A percentile compares a stretch with the other conserved stretches of the same genome.
Evolutionary conservation across 2,329 filamentous ascomycete species (phyloP).

Genomic region (Ascochyta koolunga): DNA sequence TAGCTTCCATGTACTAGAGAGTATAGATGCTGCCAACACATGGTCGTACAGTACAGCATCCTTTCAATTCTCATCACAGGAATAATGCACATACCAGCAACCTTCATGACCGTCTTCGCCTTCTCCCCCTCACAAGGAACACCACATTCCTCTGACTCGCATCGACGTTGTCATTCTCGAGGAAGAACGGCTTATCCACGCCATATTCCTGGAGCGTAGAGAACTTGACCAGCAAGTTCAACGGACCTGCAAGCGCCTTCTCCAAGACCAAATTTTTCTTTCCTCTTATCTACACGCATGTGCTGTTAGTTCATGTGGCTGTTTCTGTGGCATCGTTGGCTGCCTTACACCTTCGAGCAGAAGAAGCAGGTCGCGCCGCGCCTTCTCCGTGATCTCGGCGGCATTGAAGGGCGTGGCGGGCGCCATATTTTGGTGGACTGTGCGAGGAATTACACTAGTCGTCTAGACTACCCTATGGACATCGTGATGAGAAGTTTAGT

Average conservation of each 20-base stretch:
- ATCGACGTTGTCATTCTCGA: slow-evolving; percentile 95
- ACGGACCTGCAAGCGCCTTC: slow-evolving; percentile 83
- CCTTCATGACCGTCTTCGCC: slow-evolving; percentile 78
- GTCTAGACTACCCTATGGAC: not conserved
- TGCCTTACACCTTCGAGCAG: slow-evolving; percentile 92
- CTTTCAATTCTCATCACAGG: slow-evolving; percentile 1
- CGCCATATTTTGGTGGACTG: slow-evolving; percentile 59
- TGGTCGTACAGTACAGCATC: not conserved
- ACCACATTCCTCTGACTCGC: slow-evolving; percentile 93
- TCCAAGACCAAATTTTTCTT: slow-evolving; percentile 99
- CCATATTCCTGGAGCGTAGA: slow-evolving; percentile 96
- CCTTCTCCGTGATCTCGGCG: slow-evolving; percentile 78
- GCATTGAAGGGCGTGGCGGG: slow-evolving; percentile 73
- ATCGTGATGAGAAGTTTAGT: slow-evolving; percentile 2
- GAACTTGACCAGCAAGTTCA: slow-evolving; percentile 93
- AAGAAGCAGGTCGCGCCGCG: slow-evolving; percentile 85
- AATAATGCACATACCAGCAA: slow-evolving; percentile 73
- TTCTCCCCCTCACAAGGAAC: slow-evolving; percentile 93
- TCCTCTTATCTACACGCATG: slow-evolving; percentile 75
- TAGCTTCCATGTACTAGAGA: not conserved
- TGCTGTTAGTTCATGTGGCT: slow-evolving; percentile 42
- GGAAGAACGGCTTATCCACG: slow-evolving; percentile 94
- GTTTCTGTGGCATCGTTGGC: slow-evolving; percentile 34
- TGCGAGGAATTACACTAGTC: not conserved
- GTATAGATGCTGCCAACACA: not conserved